These are phyloP conservation scores for Boletus smithii DNA, from an alignment of 1,284 basidiomycete genomes.

Conservation along the genomic window DNA sequence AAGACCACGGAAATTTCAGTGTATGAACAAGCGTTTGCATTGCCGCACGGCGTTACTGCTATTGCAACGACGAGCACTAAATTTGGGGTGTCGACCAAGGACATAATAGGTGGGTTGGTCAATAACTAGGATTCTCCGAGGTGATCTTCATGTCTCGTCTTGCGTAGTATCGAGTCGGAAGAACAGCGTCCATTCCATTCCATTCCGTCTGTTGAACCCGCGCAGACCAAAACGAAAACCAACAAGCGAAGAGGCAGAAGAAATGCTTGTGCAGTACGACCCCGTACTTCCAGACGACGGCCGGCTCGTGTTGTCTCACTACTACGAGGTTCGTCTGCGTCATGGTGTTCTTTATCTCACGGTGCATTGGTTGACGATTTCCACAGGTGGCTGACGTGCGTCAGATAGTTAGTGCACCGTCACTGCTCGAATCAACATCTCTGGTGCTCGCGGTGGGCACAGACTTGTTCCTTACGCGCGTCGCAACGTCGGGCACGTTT, in stretches of 20 bases:
- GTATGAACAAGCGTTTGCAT: conserved; percentile 70
- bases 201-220: conserved; percentile 78
- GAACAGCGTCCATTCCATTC: conserved; percentile 73
- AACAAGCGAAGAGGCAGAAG: conserved; percentile 78
- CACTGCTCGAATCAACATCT: conserved; percentile 88
- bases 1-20: conserved; percentile 51
- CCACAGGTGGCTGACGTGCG: conserved; percentile 63
- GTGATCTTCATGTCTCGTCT: not conserved
- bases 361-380: not conserved
- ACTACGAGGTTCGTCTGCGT: conserved; percentile 57
- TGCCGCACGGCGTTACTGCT: conserved; percentile 66
- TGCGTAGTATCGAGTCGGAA: conserved; percentile 72
- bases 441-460: conserved; percentile 85
- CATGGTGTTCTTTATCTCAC: not conserved
- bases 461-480: conserved; percentile 82
- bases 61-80: conserved; percentile 78
- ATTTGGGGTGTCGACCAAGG: conserved; percentile 85
- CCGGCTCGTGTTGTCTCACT: conserved; percentile 74
- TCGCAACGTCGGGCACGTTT: conserved; percentile 87
- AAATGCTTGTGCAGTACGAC: conserved; percentile 84
- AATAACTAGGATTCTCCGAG: not conserved
- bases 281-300: conserved; percentile 74
- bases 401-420: conserved; percentile 70
- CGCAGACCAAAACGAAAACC: conserved; percentile 79
- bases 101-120: conserved; percentile 77